Evolutionary conservation across 2,329 filamentous ascomycete species (phyloP).

Genomic region (Botrytis tulipae): DNA sequence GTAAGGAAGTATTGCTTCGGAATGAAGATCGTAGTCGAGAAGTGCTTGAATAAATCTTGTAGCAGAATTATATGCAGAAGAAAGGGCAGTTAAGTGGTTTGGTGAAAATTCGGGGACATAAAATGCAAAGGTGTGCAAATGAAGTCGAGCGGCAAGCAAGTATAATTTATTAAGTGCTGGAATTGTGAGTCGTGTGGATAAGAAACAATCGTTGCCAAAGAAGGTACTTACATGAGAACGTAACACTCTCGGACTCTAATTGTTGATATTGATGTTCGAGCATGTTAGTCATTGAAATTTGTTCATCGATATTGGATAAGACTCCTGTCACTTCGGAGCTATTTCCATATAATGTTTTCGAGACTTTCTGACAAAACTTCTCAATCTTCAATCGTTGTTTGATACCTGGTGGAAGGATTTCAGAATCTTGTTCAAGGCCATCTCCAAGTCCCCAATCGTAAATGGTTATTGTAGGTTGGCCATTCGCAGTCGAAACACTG

Average conservation of each 20-base stretch:
- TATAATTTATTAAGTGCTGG: conserved; percentile 26
- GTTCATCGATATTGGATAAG: conserved; percentile 40
- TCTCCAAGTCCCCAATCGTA: conserved; percentile 57
- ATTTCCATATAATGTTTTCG: conserved; percentile 55
- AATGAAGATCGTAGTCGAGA: conserved; percentile 27
- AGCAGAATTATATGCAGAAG: conserved; percentile 44
- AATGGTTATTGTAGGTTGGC: conserved; percentile 60
- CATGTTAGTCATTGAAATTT: conserved; percentile 45
- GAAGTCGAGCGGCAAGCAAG: conserved; percentile 28
- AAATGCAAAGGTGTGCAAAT: conserved; percentile 29
- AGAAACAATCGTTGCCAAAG: too few relatives aligned
- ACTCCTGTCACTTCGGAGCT: conserved; percentile 45
- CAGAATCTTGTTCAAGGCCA: conserved; percentile 43
- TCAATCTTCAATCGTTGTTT: conserved; percentile 53
- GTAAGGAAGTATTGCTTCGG: conserved; percentile 43
- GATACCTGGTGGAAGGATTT: conserved; percentile 51
- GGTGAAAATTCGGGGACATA: conserved; percentile 23
- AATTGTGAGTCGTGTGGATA: not conserved
- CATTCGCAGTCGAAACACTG: conserved; percentile 66
- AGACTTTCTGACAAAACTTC: conserved; percentile 57
- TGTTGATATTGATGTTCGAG: conserved; percentile 32
- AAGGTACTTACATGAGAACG: conserved; percentile 15
- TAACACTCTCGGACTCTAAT: conserved; percentile 14
- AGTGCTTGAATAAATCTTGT: conserved; percentile 26
- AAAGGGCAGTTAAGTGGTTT: conserved; percentile 33